phyloP scores from a whole-genome alignment of 352 stramenopile species.

The Globisporangium spiculum region DNA sequence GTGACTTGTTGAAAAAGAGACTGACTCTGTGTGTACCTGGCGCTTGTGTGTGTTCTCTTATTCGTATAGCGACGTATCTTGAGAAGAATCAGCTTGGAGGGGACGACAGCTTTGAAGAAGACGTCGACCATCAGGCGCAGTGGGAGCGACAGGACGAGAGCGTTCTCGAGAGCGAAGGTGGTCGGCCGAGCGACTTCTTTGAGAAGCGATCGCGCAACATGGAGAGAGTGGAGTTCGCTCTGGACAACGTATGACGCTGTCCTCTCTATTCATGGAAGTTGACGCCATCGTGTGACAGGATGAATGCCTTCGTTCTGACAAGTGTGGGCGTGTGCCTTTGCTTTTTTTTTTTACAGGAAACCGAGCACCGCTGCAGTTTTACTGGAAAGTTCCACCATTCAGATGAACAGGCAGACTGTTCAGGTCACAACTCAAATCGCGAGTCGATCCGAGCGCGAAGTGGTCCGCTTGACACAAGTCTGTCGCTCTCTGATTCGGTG shows the following conservation, averaged over 20 bases:
- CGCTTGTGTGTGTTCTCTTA: neutral
- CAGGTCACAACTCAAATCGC: neutral
- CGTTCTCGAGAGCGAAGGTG: conserved; percentile 17
- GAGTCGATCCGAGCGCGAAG: neutral
- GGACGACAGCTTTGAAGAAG: conserved; percentile 45
- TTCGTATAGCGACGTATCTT: conserved; percentile 36
- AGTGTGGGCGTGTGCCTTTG: neutral
- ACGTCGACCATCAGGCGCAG: conserved; percentile 22
- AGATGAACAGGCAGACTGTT: neutral
- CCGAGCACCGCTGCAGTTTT: neutral
- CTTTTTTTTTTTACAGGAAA: neutral
- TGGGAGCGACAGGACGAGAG: conserved; percentile 32
- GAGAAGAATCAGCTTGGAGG: conserved; percentile 43
- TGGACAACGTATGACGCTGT: conserved; percentile 14
- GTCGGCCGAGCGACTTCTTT: conserved; percentile 68
- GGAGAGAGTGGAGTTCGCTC: conserved; percentile 64
- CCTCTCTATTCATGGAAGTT: neutral
- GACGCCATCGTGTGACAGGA: no score
- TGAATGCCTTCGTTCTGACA: neutral
- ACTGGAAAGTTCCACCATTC: neutral
- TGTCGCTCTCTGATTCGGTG: conserved; percentile 34
- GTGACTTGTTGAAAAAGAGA: neutral
- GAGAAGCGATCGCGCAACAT: conserved; percentile 69
- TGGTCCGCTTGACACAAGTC: conserved; percentile 10
- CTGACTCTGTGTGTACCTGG: conserved; percentile 4